Evolutionary conservation across 257 asterid species (phyloP).

Genomic region (Ophiorrhiza pumila): DNA sequence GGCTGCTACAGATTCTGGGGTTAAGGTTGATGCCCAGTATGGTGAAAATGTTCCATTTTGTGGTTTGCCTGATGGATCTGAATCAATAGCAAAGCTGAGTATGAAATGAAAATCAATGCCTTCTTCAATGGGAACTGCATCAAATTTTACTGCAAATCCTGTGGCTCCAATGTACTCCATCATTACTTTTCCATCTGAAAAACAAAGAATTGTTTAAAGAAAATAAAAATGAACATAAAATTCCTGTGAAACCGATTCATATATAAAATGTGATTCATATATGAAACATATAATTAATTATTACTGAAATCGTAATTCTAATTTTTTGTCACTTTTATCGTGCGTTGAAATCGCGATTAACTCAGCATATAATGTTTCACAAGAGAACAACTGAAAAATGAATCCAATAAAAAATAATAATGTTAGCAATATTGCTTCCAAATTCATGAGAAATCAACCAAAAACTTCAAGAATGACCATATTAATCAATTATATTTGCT

Average conservation of each 20-base stretch:
- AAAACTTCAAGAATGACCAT: not conserved
- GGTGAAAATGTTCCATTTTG: constrained; percentile 65
- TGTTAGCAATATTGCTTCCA: too few relatives aligned
- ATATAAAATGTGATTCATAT: too few relatives aligned
- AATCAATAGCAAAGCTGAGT: constrained; percentile 69
- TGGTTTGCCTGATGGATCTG: constrained; percentile 48
- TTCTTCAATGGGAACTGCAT: constrained; percentile 41
- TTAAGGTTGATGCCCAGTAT: constrained; percentile 52
- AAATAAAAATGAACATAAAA: not conserved
- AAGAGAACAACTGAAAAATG: not conserved
- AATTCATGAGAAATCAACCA: not conserved
- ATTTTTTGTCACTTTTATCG: too few relatives aligned
- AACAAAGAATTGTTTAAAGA: not conserved
- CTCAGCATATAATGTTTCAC: too few relatives aligned
- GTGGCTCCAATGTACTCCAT: constrained; percentile 90
- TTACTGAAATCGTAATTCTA: too few relatives aligned
- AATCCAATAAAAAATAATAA: not conserved
- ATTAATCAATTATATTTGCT: too few relatives aligned
- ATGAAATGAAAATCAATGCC: constrained; percentile 61
- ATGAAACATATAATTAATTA: too few relatives aligned
- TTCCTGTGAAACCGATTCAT: too few relatives aligned
- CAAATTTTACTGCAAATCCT: constrained; percentile 40
- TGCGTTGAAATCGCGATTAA: too few relatives aligned
- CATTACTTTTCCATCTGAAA: constrained; percentile 64
- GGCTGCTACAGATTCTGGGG: constrained; percentile 45